A percentile compares a stretch with the other conserved stretches of the same genome.
Conservation (phyloP, 176 grass and related monocot species). For the Metroxylon sagu region DNA sequence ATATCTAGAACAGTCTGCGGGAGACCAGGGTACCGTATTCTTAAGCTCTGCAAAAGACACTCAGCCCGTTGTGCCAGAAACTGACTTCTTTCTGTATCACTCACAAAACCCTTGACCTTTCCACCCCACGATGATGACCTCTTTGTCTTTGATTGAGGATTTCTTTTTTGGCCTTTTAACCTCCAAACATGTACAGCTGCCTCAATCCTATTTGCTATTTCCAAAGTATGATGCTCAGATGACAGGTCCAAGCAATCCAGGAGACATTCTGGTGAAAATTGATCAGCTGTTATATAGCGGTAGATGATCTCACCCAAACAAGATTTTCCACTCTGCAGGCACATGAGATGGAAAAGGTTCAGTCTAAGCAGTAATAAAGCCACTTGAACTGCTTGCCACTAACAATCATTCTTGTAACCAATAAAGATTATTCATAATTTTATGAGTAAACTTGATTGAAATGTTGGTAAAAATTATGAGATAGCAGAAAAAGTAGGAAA, state of each 20-base stretch:
- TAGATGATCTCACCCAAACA: slow-evolving; percentile 96
- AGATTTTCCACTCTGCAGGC: slow-evolving; percentile 75
- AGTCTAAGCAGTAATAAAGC: too few species aligned
- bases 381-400: too few species aligned
- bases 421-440: too few species aligned
- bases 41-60: slow-evolving; percentile 73
- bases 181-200: slow-evolving; percentile 93
- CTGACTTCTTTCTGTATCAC: slow-evolving; percentile 45
- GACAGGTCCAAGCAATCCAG: slow-evolving; percentile 87
- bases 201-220: slow-evolving; percentile 88
- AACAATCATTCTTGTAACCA: too few species aligned
- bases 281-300: slow-evolving; percentile 76
- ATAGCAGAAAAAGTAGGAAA: too few species aligned
- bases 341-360: not conserved
- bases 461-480: too few species aligned
- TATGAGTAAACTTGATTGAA: too few species aligned
- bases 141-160: slow-evolving; percentile 53
- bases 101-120: slow-evolving; percentile 79
- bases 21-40: slow-evolving; percentile 70
- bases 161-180: slow-evolving; percentile 59
- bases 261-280: slow-evolving; percentile 93
- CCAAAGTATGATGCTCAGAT: slow-evolving; percentile 86
- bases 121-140: slow-evolving; percentile 75
- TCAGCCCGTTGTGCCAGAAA: slow-evolving; percentile 73
- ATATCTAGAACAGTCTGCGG: slow-evolving; percentile 89